Percentiles rank a stretch among this genome's conserved stretches.
phyloP scores from a whole-genome alignment of 768 basidiomycete species.

The Lyophyllum decastes region DNA sequence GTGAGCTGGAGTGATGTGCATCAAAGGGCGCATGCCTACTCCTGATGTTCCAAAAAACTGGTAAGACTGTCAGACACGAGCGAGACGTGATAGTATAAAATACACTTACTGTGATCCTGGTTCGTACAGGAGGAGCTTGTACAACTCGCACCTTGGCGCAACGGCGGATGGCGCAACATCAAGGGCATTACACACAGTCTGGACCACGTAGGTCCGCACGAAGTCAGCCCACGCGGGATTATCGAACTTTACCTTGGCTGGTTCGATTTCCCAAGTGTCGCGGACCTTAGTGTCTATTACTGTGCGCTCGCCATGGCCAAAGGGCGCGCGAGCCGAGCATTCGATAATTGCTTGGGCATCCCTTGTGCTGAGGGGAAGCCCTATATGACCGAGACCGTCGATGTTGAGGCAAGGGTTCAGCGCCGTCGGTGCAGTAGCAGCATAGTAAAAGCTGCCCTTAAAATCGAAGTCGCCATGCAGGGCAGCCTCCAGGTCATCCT shows the following conservation, averaged over 20 bases:
- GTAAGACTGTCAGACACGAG: neutral
- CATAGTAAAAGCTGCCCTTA: slow-evolving; percentile 34
- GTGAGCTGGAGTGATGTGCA: neutral
- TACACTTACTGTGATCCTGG: slow-evolving; percentile 48
- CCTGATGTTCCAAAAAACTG: slow-evolving; percentile 48
- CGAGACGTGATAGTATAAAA: neutral
- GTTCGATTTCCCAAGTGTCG: slow-evolving; percentile 53
- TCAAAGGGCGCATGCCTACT: slow-evolving; percentile 30
- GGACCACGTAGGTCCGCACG: slow-evolving; percentile 27
- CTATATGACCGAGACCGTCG: slow-evolving; percentile 40
- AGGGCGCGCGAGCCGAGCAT: slow-evolving; percentile 40
- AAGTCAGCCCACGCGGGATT: slow-evolving; percentile 43
- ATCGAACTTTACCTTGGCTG: slow-evolving; percentile 35
- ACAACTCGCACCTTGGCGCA: slow-evolving; percentile 37
- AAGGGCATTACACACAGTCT: slow-evolving; percentile 33
- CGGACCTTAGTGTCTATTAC: slow-evolving; percentile 44
- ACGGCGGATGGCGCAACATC: slow-evolving; percentile 32
- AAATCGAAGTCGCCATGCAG: slow-evolving; percentile 31
- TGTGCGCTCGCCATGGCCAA: slow-evolving; percentile 43
- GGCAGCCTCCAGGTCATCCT: slow-evolving; percentile 33
- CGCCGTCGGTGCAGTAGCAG: slow-evolving; percentile 2
- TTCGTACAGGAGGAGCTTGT: slow-evolving; percentile 52
- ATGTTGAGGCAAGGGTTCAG: slow-evolving; percentile 40
- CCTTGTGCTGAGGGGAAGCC: slow-evolving; percentile 39
- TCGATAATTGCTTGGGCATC: slow-evolving; percentile 41